These are phyloP conservation scores for Blastobotrys buckinghamii DNA, from an alignment of 1,139 yeast genomes.

Conservation along the genomic window DNA sequence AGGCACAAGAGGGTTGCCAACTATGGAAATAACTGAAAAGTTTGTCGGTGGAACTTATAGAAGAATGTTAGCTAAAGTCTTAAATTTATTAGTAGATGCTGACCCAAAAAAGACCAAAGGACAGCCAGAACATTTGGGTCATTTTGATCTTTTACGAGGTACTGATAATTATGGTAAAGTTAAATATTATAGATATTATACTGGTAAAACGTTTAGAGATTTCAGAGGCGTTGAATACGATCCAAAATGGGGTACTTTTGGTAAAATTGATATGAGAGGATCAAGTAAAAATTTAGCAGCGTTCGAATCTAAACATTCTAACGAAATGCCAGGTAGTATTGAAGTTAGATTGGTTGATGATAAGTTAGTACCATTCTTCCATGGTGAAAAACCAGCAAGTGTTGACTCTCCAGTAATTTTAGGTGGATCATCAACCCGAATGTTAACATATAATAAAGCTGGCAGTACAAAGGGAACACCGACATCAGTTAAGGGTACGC, in stretches of 20 bases:
- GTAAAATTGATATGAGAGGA: slow-evolving; percentile 2
- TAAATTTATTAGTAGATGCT: slow-evolving; percentile 39
- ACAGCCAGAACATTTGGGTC: slow-evolving; percentile 31
- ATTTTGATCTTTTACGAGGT: slow-evolving; percentile 49
- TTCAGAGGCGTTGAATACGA: slow-evolving; percentile 1
- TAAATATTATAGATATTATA: slow-evolving; percentile 65
- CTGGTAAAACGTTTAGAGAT: slow-evolving; percentile 37
- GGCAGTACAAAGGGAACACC: slow-evolving; percentile 4
- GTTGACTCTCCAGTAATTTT: slow-evolving; percentile 3
- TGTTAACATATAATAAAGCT: neutral
- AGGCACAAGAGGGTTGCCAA: slow-evolving; percentile 48
- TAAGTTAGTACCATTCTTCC: slow-evolving; percentile 17
- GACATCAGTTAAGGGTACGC: neutral
- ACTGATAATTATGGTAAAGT: slow-evolving; percentile 69
- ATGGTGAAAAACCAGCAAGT: slow-evolving; percentile 18
- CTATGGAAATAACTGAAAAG: slow-evolving; percentile 45
- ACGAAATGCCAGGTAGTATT: slow-evolving; percentile 25
- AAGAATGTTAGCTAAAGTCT: slow-evolving; percentile 44
- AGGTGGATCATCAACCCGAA: slow-evolving; percentile 1
- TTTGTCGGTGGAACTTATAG: slow-evolving; percentile 52
- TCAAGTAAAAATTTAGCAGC: slow-evolving; percentile 14
- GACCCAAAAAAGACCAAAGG: slow-evolving; percentile 29
- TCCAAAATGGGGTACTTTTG: slow-evolving; percentile 10
- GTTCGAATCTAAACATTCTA: slow-evolving; percentile 21
- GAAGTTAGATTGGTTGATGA: slow-evolving; percentile 20